These are phyloP conservation scores for Sporothrix brasiliensis DNA, from an alignment of 2,329 filamentous ascomycete genomes.

Conservation along the genomic window DNA sequence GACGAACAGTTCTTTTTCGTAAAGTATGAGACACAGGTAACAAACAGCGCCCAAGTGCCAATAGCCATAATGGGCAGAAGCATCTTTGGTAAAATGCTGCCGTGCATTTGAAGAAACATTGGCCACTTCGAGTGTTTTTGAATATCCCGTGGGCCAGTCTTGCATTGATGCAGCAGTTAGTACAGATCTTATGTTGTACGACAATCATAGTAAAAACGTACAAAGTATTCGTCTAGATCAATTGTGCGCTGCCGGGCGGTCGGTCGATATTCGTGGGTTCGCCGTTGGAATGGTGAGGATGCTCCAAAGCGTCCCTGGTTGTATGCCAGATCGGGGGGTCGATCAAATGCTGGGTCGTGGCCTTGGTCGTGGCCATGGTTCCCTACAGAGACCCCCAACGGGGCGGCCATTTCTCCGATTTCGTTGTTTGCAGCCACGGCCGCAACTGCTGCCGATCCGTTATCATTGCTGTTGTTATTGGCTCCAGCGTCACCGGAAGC, in stretches of 20 bases:
- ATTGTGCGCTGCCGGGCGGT: slow-evolving; percentile 43
- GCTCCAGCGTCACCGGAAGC: background rate
- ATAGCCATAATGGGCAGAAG: slow-evolving; percentile 68
- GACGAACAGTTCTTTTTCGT: slow-evolving; percentile 38
- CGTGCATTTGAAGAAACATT: slow-evolving; percentile 74
- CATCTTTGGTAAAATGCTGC: slow-evolving; percentile 72
- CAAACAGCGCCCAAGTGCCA: slow-evolving; percentile 65
- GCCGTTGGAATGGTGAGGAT: slow-evolving; percentile 40
- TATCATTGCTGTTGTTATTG: background rate
- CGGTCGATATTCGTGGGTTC: slow-evolving; percentile 40
- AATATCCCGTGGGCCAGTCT: slow-evolving; percentile 63
- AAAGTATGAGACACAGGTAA: slow-evolving; percentile 51
- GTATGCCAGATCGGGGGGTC: slow-evolving; percentile 30
- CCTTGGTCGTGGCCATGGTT: slow-evolving; percentile 19
- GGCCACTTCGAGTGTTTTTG: slow-evolving; percentile 78
- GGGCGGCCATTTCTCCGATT: slow-evolving; percentile 23
- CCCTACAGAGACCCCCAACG: slow-evolving; percentile 14
- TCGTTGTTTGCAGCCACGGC: slow-evolving; percentile 21
- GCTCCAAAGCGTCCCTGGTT: slow-evolving; percentile 32
- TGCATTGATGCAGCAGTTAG: slow-evolving; percentile 33
- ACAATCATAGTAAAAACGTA: slow-evolving; percentile 37
- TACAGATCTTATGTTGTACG: background rate
- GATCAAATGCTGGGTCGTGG: slow-evolving; percentile 24
- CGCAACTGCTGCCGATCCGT: background rate
- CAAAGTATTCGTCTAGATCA: slow-evolving; percentile 53